These are phyloP conservation scores for Fusarium devonianum DNA, from an alignment of 2,329 filamentous ascomycete genomes.

Conservation along the genomic window DNA sequence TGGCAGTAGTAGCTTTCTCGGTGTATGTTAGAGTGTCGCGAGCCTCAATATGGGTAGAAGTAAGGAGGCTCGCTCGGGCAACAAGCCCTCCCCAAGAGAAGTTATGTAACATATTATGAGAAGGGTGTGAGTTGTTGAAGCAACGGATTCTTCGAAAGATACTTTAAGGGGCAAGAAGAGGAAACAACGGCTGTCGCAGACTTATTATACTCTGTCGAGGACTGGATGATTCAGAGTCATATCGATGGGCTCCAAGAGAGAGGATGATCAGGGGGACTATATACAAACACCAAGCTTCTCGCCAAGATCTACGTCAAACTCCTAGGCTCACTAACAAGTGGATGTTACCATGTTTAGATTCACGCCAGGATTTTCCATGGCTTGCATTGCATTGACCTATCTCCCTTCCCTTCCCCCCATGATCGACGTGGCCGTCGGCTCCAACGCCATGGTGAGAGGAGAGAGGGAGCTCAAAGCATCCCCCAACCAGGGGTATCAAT, in stretches of 20 bases:
- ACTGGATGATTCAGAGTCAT: conserved; percentile 25
- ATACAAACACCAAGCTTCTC: conserved; percentile 22
- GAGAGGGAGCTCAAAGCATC: conserved; percentile 21
- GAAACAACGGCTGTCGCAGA: background rate
- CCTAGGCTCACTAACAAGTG: conserved; percentile 10
- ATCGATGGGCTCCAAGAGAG: conserved; percentile 8
- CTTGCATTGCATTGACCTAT: conserved; percentile 35
- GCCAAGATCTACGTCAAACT: conserved; percentile 13
- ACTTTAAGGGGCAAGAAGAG: conserved; percentile 5
- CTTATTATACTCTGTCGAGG: conserved; percentile 19
- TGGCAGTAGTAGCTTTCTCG: conserved; percentile 44
- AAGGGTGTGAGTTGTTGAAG: conserved; percentile 9
- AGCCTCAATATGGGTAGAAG: conserved; percentile 27
- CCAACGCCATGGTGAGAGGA: conserved; percentile 24
- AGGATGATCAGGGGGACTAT: conserved; percentile 21
- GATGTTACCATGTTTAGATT: conserved; percentile 33
- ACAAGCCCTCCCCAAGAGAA: conserved; percentile 37
- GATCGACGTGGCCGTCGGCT: conserved; percentile 17
- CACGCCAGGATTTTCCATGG: conserved; percentile 26
- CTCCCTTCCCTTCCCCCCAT: conserved; percentile 15
- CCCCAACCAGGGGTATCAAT: conserved; percentile 20
- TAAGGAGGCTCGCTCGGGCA: conserved; percentile 27
- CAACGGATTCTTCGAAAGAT: background rate
- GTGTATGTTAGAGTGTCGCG: conserved; percentile 43
- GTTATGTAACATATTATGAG: conserved; percentile 33